A percentile compares a stretch with the other conserved stretches of the same genome.
Evolutionary conservation across 345 rosid genomes (phyloP).

Genomic region (Salix purpurea): DNA sequence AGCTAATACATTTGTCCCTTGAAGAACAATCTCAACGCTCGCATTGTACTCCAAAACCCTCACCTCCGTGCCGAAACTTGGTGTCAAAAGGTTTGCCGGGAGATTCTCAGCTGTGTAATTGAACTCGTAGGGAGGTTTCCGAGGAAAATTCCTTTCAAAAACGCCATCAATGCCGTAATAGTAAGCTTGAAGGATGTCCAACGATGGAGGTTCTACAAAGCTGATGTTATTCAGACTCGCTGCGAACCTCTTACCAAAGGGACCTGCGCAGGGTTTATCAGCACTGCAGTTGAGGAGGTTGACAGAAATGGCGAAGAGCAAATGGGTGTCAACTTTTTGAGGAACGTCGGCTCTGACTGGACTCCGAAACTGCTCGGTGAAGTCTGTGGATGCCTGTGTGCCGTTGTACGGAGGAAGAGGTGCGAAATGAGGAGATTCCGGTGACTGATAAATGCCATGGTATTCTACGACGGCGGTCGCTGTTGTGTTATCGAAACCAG

Average conservation of each 20-base stretch:
- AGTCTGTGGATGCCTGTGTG: not conserved
- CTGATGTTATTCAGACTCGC: constrained; percentile 6
- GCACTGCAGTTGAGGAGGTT: not conserved
- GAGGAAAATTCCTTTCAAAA: not conserved
- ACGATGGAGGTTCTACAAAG: not conserved
- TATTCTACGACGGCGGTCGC: constrained; percentile 17
- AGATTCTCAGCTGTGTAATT: not conserved
- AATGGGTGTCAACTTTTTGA: not conserved
- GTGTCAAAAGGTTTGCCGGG: not conserved
- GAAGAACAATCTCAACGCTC: constrained; percentile 2
- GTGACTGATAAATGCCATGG: not conserved
- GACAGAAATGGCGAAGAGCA: constrained; percentile 1
- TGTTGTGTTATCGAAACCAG: constrained; percentile 20
- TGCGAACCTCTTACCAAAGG: not conserved
- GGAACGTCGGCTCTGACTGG: not conserved
- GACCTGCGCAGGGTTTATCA: not conserved
- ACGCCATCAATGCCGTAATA: not conserved
- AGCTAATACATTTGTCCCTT: constrained; percentile 1
- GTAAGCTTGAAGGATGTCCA: constrained; percentile 2
- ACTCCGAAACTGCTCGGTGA: not conserved
- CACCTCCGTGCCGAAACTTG: constrained; percentile 1
- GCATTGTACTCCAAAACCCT: constrained; percentile 2
- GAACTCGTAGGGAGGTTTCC: constrained; percentile 4
- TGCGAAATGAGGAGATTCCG: not conserved
- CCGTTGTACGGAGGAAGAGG: not conserved